phyloP scores from a whole-genome alignment of 23 red algal species.

The Gracilaria domingensis region DNA sequence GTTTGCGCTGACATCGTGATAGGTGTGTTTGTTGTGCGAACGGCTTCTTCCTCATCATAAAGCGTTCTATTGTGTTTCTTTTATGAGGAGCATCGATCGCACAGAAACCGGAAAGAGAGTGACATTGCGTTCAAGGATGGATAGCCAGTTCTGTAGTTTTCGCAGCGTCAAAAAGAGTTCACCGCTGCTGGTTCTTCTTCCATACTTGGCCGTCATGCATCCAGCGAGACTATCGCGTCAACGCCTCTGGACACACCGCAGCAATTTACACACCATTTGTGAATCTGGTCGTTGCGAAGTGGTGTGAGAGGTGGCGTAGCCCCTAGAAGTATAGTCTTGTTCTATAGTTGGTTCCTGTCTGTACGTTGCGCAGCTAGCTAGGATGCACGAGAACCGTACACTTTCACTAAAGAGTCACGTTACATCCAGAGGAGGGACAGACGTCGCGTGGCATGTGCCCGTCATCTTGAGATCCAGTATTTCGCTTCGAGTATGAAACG shows the following conservation, averaged over 20 bases:
- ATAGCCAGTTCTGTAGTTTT: not conserved
- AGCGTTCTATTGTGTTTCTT: not conserved
- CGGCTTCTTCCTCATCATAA: not conserved
- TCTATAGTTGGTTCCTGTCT: not conserved
- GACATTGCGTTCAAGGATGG: not conserved
- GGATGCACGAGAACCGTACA: slow-evolving; percentile 6
- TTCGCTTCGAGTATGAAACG: not conserved
- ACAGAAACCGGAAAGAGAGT: not conserved
- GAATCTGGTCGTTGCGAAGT: not conserved
- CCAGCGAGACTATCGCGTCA: not conserved
- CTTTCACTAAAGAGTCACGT: slow-evolving; percentile 12
- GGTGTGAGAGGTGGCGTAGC: not conserved
- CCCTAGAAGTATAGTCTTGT: not conserved
- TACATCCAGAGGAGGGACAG: not conserved
- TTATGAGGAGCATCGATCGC: not conserved
- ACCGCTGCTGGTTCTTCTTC: not conserved
- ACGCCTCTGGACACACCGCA: not conserved
- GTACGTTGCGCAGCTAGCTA: not conserved
- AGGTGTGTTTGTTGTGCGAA: not conserved
- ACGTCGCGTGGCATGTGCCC: not conserved
- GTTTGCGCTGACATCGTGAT: not conserved
- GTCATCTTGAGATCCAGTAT: not conserved
- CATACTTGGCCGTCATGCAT: not conserved
- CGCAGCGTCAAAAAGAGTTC: not conserved
- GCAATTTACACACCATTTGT: not conserved